Conservation (phyloP, 2,329 filamentous ascomycete species). For the Colletotrichum horii region DNA sequence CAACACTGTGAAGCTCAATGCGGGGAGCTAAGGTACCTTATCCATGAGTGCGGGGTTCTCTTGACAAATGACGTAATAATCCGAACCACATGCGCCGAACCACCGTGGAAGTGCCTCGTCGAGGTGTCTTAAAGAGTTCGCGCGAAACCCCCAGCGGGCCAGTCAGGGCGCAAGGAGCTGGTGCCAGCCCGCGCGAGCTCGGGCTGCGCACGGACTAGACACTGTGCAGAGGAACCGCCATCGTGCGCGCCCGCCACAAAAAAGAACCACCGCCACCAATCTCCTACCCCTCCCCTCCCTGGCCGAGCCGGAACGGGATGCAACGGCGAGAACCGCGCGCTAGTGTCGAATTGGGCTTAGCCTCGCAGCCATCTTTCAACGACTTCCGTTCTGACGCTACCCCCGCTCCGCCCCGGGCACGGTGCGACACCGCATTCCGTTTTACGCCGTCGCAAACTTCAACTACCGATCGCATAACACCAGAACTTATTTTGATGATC, state of each 20-base stretch:
- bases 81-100: neutral
- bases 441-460: neutral
- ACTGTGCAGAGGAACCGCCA: neutral
- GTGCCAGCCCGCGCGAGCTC: neutral
- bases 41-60: conserved; percentile 8
- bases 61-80: conserved; percentile 4
- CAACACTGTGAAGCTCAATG: neutral
- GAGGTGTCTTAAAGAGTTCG: neutral
- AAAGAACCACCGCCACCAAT: neutral
- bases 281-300: neutral
- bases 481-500: neutral
- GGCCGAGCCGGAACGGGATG: conserved; percentile 20
- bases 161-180: neutral
- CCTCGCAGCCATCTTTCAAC: conserved; percentile 7
- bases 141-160: neutral
- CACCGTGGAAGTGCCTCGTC: neutral
- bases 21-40: neutral
- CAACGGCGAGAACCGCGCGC: conserved; percentile 23
- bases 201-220: neutral
- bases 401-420: conserved; percentile 1
- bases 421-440: neutral
- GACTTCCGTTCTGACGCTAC: conserved; percentile 2
- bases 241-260: neutral
- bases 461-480: neutral
- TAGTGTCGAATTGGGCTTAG: conserved; percentile 1